Evolutionary conservation across 495 filamentous ascomycete genomes (phyloP).

Genomic region (Pyronema omphalodes): DNA sequence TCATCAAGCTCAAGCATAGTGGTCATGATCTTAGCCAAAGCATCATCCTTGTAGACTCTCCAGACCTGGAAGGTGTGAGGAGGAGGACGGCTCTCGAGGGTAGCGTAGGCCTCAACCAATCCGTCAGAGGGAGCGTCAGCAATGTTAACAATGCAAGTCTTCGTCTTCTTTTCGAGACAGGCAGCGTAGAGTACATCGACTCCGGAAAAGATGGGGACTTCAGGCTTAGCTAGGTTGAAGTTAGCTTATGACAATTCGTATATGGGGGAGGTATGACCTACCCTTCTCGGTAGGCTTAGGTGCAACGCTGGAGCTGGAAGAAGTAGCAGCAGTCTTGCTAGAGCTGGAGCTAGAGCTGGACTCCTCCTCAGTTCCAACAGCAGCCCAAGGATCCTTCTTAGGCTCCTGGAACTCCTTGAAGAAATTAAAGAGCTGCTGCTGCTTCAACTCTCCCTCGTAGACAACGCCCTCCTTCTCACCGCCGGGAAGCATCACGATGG

Average conservation of each 20-base stretch:
- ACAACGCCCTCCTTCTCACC: constrained; percentile 46
- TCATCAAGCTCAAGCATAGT: constrained; percentile 40
- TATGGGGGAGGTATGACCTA: constrained; percentile 18
- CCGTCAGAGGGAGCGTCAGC: constrained; percentile 32
- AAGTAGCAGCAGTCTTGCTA: constrained; percentile 7
- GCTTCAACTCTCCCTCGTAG: constrained; percentile 76
- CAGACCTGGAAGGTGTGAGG: constrained; percentile 14
- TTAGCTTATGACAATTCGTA: neutral
- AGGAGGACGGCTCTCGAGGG: constrained; percentile 23
- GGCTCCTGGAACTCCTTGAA: constrained; percentile 57
- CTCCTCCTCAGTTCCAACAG: neutral
- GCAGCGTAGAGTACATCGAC: constrained; percentile 28
- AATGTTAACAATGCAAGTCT: constrained; percentile 70
- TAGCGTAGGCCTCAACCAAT: constrained; percentile 42
- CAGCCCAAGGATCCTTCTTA: constrained; percentile 30
- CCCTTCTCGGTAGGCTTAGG: constrained; percentile 6
- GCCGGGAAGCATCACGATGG: constrained; percentile 62
- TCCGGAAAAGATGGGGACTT: constrained; percentile 20
- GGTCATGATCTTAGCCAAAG: constrained; percentile 36
- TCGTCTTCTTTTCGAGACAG: constrained; percentile 58
- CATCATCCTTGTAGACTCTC: constrained; percentile 37
- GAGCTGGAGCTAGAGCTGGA: neutral
- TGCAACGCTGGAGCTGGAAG: neutral
- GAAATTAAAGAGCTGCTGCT: constrained; percentile 64
- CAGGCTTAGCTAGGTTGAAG: constrained; percentile 6